A percentile compares a stretch with the other conserved stretches of the same genome.
Evolutionary conservation across 108 stramenopile species (phyloP).

Genomic region (Cyclotella baltica): DNA sequence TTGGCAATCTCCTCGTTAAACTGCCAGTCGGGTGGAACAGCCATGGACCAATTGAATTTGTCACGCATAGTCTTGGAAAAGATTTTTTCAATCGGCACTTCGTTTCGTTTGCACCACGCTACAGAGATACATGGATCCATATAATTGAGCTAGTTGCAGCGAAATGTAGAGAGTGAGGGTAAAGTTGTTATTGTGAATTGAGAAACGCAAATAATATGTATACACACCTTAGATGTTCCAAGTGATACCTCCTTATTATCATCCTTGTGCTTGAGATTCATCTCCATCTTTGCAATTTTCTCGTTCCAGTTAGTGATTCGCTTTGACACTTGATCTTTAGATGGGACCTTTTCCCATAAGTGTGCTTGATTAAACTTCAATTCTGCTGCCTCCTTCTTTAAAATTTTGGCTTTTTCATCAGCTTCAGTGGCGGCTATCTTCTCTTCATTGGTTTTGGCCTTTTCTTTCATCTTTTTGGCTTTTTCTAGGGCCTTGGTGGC

Average conservation of each 20-base stretch:
- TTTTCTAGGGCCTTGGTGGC: conserved; percentile 73
- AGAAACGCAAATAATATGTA: conserved; percentile 14
- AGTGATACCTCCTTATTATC: conserved; percentile 99
- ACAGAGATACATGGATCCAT: conserved; percentile 99
- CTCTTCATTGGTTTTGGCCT: conserved; percentile 93
- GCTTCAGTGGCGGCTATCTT: conserved; percentile 93
- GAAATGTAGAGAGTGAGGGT: background rate
- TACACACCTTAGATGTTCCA: conserved; percentile 86
- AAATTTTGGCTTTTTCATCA: conserved; percentile 84
- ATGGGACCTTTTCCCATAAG: conserved; percentile 90
- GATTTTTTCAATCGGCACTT: conserved; percentile 95
- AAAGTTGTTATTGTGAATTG: background rate
- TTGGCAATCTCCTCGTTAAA: conserved; percentile 87
- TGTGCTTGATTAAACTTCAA: conserved; percentile 87
- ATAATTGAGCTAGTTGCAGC: conserved; percentile 92
- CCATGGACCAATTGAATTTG: conserved; percentile 99
- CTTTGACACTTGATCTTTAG: conserved; percentile 83
- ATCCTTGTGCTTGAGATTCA: conserved; percentile 97
- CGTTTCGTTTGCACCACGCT: conserved; percentile 99
- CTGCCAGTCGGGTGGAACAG: conserved; percentile 93
- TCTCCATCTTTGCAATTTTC: conserved; percentile 91
- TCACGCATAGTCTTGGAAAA: conserved; percentile 97
- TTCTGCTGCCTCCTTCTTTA: conserved; percentile 67
- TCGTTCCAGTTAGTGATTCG: conserved; percentile 84
- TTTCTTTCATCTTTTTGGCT: conserved; percentile 93